Evolutionary conservation across 768 basidiomycete species (phyloP).

Genomic region (Boletus pseudo-olivaceus): DNA sequence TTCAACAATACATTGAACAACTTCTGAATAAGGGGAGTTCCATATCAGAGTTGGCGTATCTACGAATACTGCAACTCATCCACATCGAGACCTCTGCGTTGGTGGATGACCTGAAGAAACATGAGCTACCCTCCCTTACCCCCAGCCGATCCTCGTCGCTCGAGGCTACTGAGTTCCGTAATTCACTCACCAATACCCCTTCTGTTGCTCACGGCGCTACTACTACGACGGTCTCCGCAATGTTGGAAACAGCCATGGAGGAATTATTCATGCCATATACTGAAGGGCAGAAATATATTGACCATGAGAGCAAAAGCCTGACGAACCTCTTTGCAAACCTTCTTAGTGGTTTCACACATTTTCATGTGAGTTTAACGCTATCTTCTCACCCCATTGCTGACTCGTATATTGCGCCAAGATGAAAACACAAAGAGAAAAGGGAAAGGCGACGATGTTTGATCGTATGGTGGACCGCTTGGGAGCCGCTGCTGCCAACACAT

Average conservation of each 20-base stretch:
- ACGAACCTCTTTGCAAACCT: slow-evolving; percentile 73
- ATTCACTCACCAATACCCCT: slow-evolving; percentile 43
- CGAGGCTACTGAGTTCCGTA: slow-evolving; percentile 59
- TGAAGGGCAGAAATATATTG: slow-evolving; percentile 88
- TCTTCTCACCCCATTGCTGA: slow-evolving; percentile 4
- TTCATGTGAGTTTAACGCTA: slow-evolving; percentile 58
- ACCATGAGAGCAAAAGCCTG: slow-evolving; percentile 83
- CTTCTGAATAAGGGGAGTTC: slow-evolving; percentile 71
- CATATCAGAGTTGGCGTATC: slow-evolving; percentile 84
- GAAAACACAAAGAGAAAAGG: slow-evolving; percentile 52
- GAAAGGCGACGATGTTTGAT: slow-evolving; percentile 80
- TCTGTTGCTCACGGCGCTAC: slow-evolving; percentile 41
- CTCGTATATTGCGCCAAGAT: slow-evolving; percentile 35
- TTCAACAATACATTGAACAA: slow-evolving; percentile 94
- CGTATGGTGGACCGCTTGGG: slow-evolving; percentile 85
- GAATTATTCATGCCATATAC: slow-evolving; percentile 94
- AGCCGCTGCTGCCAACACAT: slow-evolving; percentile 65
- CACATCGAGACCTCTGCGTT: slow-evolving; percentile 74
- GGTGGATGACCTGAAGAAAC: slow-evolving; percentile 88
- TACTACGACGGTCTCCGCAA: slow-evolving; percentile 56
- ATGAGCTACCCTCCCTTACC: slow-evolving; percentile 72
- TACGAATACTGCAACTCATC: slow-evolving; percentile 85
- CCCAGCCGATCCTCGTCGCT: slow-evolving; percentile 56
- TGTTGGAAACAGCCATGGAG: slow-evolving; percentile 96
- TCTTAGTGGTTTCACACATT: slow-evolving; percentile 74